Evolutionary conservation across 495 filamentous ascomycete species (phyloP), one percentile per base, ranked within the genome.

Genomic region (Hypoxylon lienhwacheense): DNA sequence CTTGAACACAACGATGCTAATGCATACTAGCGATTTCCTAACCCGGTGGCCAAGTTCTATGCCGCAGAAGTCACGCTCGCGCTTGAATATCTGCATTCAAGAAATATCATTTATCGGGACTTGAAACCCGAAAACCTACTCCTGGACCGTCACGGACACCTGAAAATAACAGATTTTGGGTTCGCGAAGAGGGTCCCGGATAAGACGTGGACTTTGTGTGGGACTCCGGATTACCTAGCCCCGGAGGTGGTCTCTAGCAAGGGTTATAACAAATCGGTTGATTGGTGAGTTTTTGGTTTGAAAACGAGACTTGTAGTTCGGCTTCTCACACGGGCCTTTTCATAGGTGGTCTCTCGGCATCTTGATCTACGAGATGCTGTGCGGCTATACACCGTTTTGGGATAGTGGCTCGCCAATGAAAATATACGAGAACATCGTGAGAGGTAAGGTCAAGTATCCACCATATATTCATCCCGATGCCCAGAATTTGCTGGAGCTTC

Each of bases 151-250:
- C 92, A 98, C 74, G 93, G 93, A 7, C 93, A 98, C 69, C 73
- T 98, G 48, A 97, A 97, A 73, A 97, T 98, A 59, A 97, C 95
- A 17, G 93, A 98, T 77, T 98, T 98, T 72, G 93, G 93, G 1
- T 97, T 98, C 65, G 95, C 95, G 16, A 98, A 98, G 76, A 88
- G 93, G 55, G 95, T 97, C 22, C 92, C 91, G 14, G 93, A 98
- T 76, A 97, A 97, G 70, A 98, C 93, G 12, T 97, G 95, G 95
- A 98, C 93, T 22, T 79, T 98, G 19, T 98, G 93, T 69, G 93
- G 93, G 46, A 98, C 93, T 15, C 93, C 93, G n/a, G 93, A 98
- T 72, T 98, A 98, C 67, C 81, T 98, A 26, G 93, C 93, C 1
- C 93, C 93, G 0, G 93, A 98, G 70, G 95, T 98, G 10, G 95